These are phyloP conservation scores for Acanthamoeba culbertsoni DNA, from an alignment of 208 protist species.

Conservation along the genomic window DNA sequence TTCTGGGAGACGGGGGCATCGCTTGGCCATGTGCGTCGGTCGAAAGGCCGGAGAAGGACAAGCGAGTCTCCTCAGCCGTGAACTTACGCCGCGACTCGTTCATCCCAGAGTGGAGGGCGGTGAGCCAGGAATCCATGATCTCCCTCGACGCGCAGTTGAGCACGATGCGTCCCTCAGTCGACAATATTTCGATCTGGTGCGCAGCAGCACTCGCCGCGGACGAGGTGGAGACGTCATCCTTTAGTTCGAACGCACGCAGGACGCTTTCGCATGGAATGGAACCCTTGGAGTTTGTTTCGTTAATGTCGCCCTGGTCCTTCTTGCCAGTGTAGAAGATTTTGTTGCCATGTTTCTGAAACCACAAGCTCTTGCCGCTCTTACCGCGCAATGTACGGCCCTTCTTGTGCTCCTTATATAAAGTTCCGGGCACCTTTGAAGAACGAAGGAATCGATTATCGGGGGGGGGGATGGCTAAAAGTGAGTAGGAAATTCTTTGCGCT, in stretches of 20 bases:
- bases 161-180: neutral
- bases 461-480: too few relatives aligned
- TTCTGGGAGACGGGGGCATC: too few relatives aligned
- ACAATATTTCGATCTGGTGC: neutral
- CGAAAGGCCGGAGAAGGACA: neutral
- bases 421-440: neutral
- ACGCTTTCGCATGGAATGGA: neutral
- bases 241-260: neutral
- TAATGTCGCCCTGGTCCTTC: neutral
- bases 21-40: too few relatives aligned
- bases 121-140: neutral
- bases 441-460: too few relatives aligned
- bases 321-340: neutral
- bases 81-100: neutral
- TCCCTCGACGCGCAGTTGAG: neutral
- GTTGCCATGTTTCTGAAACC: neutral
- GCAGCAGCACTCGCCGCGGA: neutral
- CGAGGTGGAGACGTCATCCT: neutral
- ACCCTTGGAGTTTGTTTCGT: neutral
- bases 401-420: neutral
- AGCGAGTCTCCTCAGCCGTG: neutral
- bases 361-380: neutral
- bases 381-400: neutral
- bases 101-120: neutral
- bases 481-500: too few relatives aligned